These are phyloP conservation scores for Coemansia sp. DNA, from an alignment of 192 early-diverging fungal species.

Conservation along the genomic window DNA sequence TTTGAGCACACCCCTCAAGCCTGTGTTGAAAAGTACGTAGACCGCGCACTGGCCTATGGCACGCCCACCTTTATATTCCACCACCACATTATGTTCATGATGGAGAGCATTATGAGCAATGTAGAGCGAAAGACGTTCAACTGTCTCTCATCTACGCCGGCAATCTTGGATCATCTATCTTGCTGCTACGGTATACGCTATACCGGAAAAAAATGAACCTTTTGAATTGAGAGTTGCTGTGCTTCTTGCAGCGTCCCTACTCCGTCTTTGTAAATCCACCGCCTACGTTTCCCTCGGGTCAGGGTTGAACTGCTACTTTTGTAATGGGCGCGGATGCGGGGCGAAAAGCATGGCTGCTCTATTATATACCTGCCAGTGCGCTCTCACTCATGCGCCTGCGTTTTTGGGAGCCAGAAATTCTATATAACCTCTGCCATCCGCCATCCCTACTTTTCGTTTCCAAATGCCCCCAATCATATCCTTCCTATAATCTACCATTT, in stretches of 20 bases:
- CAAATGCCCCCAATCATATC: neutral
- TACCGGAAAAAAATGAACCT: constrained; percentile 5
- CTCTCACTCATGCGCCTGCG: neutral
- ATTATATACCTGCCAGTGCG: neutral
- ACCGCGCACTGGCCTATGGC: constrained; percentile 72
- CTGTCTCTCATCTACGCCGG: constrained; percentile 70
- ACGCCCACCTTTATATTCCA: constrained; percentile 85
- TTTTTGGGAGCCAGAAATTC: neutral
- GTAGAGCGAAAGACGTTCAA: constrained; percentile 88
- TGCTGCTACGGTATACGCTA: constrained; percentile 51
- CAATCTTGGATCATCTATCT: constrained; percentile 78
- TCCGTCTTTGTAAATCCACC: neutral
- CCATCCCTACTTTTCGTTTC: neutral
- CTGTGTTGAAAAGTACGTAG: constrained; percentile 71
- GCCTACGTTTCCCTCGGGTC: neutral
- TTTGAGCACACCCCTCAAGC: constrained; percentile 75
- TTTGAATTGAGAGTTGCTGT: neutral
- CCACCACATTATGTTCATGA: constrained; percentile 97
- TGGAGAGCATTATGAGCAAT: constrained; percentile 74
- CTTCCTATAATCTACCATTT: neutral
- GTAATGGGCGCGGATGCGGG: neutral
- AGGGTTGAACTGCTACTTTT: neutral
- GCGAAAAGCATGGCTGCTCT: neutral
- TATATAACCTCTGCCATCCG: neutral
- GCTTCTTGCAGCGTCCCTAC: neutral